phyloP scores from a whole-genome alignment of 2,329 filamentous ascomycete species.

The Sphaerostilbella broomeana region DNA sequence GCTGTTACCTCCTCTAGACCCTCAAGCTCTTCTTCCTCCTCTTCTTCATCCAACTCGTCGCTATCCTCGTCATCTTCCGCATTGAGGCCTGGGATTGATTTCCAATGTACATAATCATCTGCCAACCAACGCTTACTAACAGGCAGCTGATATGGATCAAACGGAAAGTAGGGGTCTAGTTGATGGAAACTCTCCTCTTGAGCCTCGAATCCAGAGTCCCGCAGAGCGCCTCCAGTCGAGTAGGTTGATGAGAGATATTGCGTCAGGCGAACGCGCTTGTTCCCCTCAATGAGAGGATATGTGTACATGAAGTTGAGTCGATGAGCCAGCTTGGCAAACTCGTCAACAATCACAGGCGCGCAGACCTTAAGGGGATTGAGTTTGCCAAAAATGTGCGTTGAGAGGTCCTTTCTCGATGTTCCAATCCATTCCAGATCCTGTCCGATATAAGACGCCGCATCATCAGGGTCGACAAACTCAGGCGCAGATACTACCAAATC shows the following conservation, averaged over 20 bases:
- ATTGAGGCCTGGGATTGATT: slow-evolving; percentile 63
- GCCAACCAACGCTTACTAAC: slow-evolving; percentile 83
- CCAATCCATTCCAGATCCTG: slow-evolving; percentile 74
- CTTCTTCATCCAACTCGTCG: slow-evolving; percentile 46
- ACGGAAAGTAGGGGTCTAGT: slow-evolving; percentile 92
- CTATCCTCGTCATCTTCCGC: slow-evolving; percentile 50
- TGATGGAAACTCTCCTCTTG: slow-evolving; percentile 74
- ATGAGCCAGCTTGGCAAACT: slow-evolving; percentile 83
- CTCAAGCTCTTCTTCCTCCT: slow-evolving; percentile 38
- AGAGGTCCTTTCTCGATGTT: slow-evolving; percentile 65
- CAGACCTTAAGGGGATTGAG: slow-evolving; percentile 96
- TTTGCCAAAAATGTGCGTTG: slow-evolving; percentile 73
- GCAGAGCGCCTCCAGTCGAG: slow-evolving; percentile 47
- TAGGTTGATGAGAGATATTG: slow-evolving; percentile 57
- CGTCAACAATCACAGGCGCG: slow-evolving; percentile 79
- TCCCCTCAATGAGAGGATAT: slow-evolving; percentile 79
- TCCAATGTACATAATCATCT: slow-evolving; percentile 76
- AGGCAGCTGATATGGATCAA: slow-evolving; percentile 91
- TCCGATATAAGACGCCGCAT: slow-evolving; percentile 53
- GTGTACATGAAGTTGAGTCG: slow-evolving; percentile 86
- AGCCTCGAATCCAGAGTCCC: slow-evolving; percentile 39
- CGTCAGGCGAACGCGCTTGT: slow-evolving; percentile 80
- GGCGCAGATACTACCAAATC: slow-evolving; percentile 66
- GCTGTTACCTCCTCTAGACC: slow-evolving; percentile 48
- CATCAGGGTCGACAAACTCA: slow-evolving; percentile 55